These are phyloP conservation scores for Peziza echinospora DNA, from an alignment of 495 filamentous ascomycete species.

Conservation along the genomic window DNA sequence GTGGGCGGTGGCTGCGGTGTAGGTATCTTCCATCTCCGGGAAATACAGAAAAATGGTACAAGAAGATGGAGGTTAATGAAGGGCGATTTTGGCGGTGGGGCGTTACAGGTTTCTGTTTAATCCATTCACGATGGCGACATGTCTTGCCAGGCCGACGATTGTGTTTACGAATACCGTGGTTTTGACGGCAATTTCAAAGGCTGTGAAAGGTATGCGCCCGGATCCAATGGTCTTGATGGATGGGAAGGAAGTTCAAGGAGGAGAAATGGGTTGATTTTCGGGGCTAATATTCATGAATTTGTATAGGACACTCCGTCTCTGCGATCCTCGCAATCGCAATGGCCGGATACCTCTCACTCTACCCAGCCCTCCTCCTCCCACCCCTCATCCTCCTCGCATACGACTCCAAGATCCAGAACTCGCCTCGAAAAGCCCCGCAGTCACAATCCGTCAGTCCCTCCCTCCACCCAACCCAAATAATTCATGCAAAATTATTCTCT, in stretches of 20 bases:
- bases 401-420: conserved; percentile 28
- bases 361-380: conserved; percentile 67
- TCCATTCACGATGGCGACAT: conserved; percentile 82
- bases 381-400: conserved; percentile 66
- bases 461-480: background rate
- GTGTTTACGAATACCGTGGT: conserved; percentile 81
- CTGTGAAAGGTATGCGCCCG: conserved; percentile 51
- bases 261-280: too few species aligned
- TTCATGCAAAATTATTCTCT: conserved; percentile 1
- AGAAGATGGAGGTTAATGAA: too few species aligned
- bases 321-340: conserved; percentile 72
- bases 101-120: conserved; percentile 62
- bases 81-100: background rate
- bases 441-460: too few species aligned
- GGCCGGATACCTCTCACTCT: conserved; percentile 77
- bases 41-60: too few species aligned
- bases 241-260: too few species aligned
- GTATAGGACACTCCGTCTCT: conserved; percentile 30
- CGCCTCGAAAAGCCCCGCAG: too few species aligned
- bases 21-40: background rate
- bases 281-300: too few species aligned
- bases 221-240: too few species aligned
- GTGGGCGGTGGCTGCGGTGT: conserved; percentile 60
- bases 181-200: conserved; percentile 62
- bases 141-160: conserved; percentile 74